phyloP scores from a whole-genome alignment of 306 rosid genomes.

The Gillenia trifoliata region DNA sequence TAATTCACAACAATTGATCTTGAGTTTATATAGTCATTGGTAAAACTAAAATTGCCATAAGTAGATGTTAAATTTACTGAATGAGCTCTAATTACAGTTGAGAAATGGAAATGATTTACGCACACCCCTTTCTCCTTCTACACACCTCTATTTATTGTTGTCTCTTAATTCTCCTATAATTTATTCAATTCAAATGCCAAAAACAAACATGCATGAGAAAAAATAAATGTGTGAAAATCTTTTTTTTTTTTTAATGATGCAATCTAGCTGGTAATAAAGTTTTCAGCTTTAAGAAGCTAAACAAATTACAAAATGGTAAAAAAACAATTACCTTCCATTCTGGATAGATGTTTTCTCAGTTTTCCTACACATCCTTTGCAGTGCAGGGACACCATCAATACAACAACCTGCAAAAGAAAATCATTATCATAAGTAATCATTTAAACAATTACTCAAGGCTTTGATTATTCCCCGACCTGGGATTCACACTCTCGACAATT shows the following conservation, averaged over 20 bases:
- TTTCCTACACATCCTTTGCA: constrained; percentile 97
- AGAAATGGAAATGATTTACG: not conserved
- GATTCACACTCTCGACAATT: not conserved
- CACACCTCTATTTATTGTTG: not conserved
- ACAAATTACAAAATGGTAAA: not conserved
- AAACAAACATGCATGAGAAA: not conserved
- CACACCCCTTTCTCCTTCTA: not conserved
- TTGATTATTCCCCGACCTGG: not conserved
- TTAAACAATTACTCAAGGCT: not conserved
- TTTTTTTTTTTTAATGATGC: not conserved
- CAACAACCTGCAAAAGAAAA: constrained; percentile 57
- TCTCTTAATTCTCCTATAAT: not conserved
- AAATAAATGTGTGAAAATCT: not conserved
- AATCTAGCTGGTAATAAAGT: not conserved
- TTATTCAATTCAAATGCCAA: not conserved
- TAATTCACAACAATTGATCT: not conserved
- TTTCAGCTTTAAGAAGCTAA: not conserved
- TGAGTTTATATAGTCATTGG: not conserved
- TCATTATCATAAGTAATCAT: not conserved
- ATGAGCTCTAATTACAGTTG: not conserved
- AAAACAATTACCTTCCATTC: constrained; percentile 66
- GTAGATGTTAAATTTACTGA: not conserved
- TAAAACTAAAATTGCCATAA: not conserved
- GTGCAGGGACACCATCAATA: constrained; percentile 86
- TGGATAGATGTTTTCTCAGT: constrained; percentile 82